Evolutionary conservation across 75 land plant genomes (phyloP).

Genomic region (Pseudotsuga menziesii): DNA sequence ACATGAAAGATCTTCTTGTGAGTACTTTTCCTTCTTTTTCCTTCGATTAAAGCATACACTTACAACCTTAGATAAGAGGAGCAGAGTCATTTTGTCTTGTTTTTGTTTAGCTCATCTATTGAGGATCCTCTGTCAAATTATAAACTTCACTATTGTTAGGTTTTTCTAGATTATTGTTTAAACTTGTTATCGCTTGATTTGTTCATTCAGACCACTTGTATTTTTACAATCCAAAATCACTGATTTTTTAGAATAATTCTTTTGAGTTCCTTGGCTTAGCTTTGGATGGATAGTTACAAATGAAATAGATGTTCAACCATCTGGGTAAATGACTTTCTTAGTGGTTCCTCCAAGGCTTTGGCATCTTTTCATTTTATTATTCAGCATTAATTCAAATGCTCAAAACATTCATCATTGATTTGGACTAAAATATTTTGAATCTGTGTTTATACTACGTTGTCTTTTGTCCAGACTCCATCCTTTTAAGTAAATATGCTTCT

Average conservation of each 20-base stretch:
- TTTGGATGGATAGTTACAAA: not conserved
- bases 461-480: not conserved
- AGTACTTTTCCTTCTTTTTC: slow-evolving; percentile 16
- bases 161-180: not conserved
- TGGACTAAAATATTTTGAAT: not conserved
- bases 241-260: not conserved
- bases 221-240: not conserved
- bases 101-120: not conserved
- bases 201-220: not conserved
- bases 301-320: not conserved
- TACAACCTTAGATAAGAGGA: not conserved
- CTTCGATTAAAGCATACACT: not conserved
- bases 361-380: not conserved
- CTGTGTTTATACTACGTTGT: not conserved
- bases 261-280: not conserved
- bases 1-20: slow-evolving; percentile 96
- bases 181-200: not conserved
- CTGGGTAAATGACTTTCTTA: not conserved
- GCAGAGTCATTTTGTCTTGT: not conserved
- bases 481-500: not conserved
- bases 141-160: not conserved
- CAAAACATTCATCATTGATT: not conserved
- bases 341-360: not conserved
- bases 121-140: not conserved
- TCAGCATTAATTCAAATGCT: not conserved